Base-by-base conservation (phyloP, 2,329 filamentous ascomycete genomes). In the Pseudonectria buxi region DNA sequence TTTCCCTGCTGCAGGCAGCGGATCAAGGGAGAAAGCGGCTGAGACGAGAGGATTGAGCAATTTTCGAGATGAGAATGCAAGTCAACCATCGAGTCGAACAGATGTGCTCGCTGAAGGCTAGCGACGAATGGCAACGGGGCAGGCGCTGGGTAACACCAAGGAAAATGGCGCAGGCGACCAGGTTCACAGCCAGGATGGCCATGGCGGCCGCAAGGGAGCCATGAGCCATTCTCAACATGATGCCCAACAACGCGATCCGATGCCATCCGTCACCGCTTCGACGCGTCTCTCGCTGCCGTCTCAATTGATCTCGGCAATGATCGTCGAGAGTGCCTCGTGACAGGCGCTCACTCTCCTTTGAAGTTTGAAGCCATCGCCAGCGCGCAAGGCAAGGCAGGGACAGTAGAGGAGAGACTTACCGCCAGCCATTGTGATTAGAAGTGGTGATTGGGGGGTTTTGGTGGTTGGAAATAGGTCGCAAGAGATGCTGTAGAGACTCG, bases 391-490 rank as follows among this genome's bases (percentile, higher is more conserved):
- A n/a, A 40, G 42, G 25, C 28, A 41, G 30, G 14, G 15, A 30
- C 14, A 14, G 26, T n/a, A 10, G 12, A 22, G 22, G 28, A 14
- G 16, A 30, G 35, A 67, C 64, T 67, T 63, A 67, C 64, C 63
- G 51, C 62, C 63, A 61, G 64, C 63, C 64, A 67, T 67, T 61
- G 55, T 67, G 58, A 47, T 39, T 46, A 31, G 36, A 44, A 40
- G 16, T 35, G 33, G 44, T 43, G 43, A 45, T 36, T 48, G 35
- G 42, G 43, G 35, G 45, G 40, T 39, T 35, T 37, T 42, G 33
- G 30, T 33, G 27, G 32, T 32, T 32, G 37, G 35, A 32, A 31
- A 27, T 33, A 26, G 24, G 38, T 32, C 28, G 28, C 34, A 27
- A 41, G 32, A 43, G 31, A 26, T 43, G 45, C 43, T 37, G 40